These are phyloP conservation scores for Calocybe cyanea DNA, from an alignment of 768 basidiomycete species.

Conservation along the genomic window DNA sequence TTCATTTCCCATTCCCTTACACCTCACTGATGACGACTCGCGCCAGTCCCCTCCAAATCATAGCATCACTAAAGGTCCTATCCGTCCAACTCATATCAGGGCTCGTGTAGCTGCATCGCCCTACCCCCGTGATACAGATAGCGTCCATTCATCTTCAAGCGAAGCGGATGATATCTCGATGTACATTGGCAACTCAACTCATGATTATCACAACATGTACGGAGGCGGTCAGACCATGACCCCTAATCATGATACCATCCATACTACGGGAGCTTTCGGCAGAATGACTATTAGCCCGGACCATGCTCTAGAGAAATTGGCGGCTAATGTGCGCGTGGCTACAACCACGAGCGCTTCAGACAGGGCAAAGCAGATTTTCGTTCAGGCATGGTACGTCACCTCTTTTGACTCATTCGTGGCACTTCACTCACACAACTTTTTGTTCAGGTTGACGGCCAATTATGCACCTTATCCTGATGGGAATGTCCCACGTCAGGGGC, in stretches of 20 bases:
- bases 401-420: constrained; percentile 6
- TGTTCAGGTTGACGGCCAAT: constrained; percentile 74
- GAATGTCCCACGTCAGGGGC: constrained; percentile 89
- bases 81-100: constrained; percentile 70
- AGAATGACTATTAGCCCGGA: constrained; percentile 75
- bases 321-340: constrained; percentile 81
- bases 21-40: constrained; percentile 23
- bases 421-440: constrained; percentile 1
- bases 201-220: constrained; percentile 71
- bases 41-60: constrained; percentile 71
- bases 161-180: constrained; percentile 87
- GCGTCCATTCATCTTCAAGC: constrained; percentile 82
- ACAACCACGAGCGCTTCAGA: constrained; percentile 91
- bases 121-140: constrained; percentile 82
- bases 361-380: constrained; percentile 88
- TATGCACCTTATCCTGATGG: constrained; percentile 91
- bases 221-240: constrained; percentile 42
- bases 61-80: constrained; percentile 71
- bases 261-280: constrained; percentile 70
- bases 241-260: constrained; percentile 51
- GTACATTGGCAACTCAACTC: constrained; percentile 54
- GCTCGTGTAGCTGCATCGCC: constrained; percentile 80
- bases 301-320: constrained; percentile 80
- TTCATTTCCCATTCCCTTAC: constrained; percentile 10
- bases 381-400: constrained; percentile 78